Evolutionary conservation across 2,329 filamentous ascomycete species (phyloP), one percentile per base, ranked within the genome.

Genomic region (Lojkania enalia): DNA sequence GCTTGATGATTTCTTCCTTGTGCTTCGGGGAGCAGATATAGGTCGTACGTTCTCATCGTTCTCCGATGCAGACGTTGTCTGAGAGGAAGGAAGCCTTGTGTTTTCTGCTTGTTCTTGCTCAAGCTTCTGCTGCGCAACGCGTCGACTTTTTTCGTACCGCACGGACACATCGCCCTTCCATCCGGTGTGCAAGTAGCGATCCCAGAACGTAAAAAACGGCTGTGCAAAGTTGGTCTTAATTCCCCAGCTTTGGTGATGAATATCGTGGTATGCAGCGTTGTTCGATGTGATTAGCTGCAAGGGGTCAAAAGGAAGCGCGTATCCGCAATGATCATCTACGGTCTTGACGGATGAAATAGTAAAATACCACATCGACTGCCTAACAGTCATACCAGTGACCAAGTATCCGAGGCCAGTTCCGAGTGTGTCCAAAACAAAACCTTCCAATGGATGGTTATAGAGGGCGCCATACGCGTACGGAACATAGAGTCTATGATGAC

Each of bases 241-340:
- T 45, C 94, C 94, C 91, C 92, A 97, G 71, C 88, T 95, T 73
- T 99, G 94, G 74, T 99, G 94, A 72, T 99, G 94, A 47, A 99
- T 92, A 65, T 99, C 94, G 66, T 99, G 94, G 71, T 97, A 99
- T 25, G 85, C 86, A 19, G 94, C 92, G 59, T 97, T 96, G 77
- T 99, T 97, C 68, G 87, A 87, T 33, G 91, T 95, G 49, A 97
- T 79, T 65, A 87, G 85, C 77, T 96, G 91, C 42, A 97, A 77
- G 2, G 92, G 92, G 69, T 99, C 94, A 83, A 87, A 97, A 1
- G 94, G 94, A 50, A 99, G 85, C n/a, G 84, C 79, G 66, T 97
- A 99, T 54, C 94, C 94, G 71, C 92, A 96, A 74, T 99, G 94
- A 66, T 99, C 94, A 64, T 96, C 91, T 19, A 97, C 90, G 0